A percentile compares a stretch with the other conserved stretches of the same genome.
Evolutionary conservation across 345 rosid species (phyloP).

Genomic region (Chamaenerion angustifolium): DNA sequence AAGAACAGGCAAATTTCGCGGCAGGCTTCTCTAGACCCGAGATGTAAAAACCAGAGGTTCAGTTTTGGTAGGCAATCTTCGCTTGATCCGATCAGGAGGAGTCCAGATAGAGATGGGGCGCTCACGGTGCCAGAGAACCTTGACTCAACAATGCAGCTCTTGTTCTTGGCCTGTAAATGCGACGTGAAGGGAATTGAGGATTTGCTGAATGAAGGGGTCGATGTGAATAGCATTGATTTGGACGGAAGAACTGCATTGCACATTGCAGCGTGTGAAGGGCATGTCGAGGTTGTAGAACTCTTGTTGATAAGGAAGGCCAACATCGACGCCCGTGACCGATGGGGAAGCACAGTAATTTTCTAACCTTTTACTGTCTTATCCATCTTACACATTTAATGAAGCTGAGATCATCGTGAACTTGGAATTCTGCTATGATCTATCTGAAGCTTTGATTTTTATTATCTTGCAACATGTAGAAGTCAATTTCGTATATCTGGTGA

Average conservation of each 20-base stretch:
- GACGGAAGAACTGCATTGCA: conserved; percentile 96
- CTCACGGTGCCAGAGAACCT: conserved; percentile 83
- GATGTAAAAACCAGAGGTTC: conserved; percentile 54
- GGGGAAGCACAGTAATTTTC: conserved; percentile 83
- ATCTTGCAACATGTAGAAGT: too few relatives aligned
- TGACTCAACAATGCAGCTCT: conserved; percentile 81
- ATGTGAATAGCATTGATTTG: conserved; percentile 86
- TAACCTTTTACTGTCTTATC: neutral
- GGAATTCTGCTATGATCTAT: too few relatives aligned
- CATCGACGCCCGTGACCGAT: conserved; percentile 94
- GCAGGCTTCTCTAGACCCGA: conserved; percentile 63
- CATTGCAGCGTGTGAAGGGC: conserved; percentile 90
- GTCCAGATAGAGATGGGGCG: conserved; percentile 26
- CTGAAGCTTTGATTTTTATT: too few relatives aligned
- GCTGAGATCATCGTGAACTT: too few relatives aligned
- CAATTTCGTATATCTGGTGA: neutral
- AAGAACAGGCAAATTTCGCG: conserved; percentile 34
- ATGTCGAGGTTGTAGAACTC: conserved; percentile 52
- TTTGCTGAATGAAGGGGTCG: conserved; percentile 56
- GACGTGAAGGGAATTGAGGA: conserved; percentile 62
- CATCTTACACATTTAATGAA: neutral
- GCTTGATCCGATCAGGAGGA: conserved; percentile 65
- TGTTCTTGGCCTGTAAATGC: conserved; percentile 76
- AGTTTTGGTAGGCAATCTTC: conserved; percentile 85
- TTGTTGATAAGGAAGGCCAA: conserved; percentile 59